These are phyloP conservation scores for Zygosaccharomyces bailii DNA, from an alignment of 805 yeast genomes.

Conservation along the genomic window DNA sequence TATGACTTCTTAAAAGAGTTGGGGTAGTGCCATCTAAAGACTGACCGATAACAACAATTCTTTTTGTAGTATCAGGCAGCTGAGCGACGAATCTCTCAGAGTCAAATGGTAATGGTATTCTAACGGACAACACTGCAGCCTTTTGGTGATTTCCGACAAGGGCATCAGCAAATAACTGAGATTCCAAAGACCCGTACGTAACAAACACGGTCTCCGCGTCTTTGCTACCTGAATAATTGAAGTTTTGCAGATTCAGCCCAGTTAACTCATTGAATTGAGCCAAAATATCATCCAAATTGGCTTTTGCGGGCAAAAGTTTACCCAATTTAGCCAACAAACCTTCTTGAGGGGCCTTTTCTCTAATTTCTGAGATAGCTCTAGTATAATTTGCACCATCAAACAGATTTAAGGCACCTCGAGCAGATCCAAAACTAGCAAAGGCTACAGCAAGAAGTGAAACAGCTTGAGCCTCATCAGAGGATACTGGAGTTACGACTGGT, in stretches of 20 bases:
- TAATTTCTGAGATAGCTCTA: constrained; percentile 22
- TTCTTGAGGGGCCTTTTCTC: constrained; percentile 15
- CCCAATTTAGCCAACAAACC: constrained; percentile 15
- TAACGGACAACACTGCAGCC: constrained; percentile 65
- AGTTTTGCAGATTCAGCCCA: constrained; percentile 27
- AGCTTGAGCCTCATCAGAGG: constrained; percentile 61
- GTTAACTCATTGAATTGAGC: constrained; percentile 29
- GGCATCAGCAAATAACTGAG: constrained; percentile 49
- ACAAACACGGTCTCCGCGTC: constrained; percentile 74
- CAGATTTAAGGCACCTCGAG: constrained; percentile 57
- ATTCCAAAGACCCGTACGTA: constrained; percentile 69
- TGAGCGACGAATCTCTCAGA: constrained; percentile 52
- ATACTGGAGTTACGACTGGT: constrained; percentile 67
- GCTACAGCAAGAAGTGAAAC: constrained; percentile 61
- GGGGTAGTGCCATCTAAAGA: constrained; percentile 36
- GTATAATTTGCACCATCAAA: constrained; percentile 69
- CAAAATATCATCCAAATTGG: constrained; percentile 29
- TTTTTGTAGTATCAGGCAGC: constrained; percentile 56
- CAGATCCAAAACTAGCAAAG: constrained; percentile 44
- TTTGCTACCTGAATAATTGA: constrained; percentile 58
- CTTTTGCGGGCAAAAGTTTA: constrained; percentile 12
- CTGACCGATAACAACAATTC: constrained; percentile 68
- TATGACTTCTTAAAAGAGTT: constrained; percentile 61
- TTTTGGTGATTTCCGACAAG: constrained; percentile 38
- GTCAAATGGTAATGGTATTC: constrained; percentile 81